Evolutionary conservation across 257 asterid species (phyloP).

Genomic region (Solanum stenotomum): DNA sequence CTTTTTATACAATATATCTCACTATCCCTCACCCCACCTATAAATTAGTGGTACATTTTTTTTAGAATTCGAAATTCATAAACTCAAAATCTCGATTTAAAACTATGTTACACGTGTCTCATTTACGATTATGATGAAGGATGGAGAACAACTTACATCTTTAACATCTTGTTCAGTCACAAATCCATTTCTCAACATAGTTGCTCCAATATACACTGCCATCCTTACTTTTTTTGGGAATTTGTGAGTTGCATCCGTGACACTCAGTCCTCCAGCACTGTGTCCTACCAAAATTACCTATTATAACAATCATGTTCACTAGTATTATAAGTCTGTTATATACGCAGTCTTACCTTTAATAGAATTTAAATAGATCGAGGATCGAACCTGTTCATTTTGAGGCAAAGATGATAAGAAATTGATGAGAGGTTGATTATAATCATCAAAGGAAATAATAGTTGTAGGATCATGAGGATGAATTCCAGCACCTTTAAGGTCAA

Average conservation of each 20-base stretch:
- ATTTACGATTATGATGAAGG: background rate
- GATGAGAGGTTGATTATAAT: constrained; percentile 49
- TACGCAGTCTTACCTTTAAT: background rate
- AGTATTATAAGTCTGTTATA: background rate
- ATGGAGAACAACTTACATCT: constrained; percentile 26
- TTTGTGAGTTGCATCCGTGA: constrained; percentile 40
- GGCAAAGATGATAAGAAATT: constrained; percentile 37
- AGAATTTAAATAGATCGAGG: background rate
- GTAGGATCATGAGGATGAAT: constrained; percentile 38
- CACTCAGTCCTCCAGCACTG: constrained; percentile 69
- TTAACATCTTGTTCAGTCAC: constrained; percentile 31
- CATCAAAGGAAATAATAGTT: constrained; percentile 33
- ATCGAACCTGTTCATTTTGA: constrained; percentile 26
- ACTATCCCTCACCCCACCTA: background rate
- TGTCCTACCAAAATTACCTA: constrained; percentile 73
- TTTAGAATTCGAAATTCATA: background rate
- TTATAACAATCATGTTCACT: background rate
- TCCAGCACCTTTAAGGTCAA: constrained; percentile 58
- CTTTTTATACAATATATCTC: background rate
- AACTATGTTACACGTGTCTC: background rate
- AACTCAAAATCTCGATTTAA: background rate
- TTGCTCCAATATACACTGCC: constrained; percentile 54
- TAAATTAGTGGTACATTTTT: background rate
- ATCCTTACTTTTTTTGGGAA: constrained; percentile 44
- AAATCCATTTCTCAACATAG: constrained; percentile 55